Base-by-base conservation (phyloP, 2,329 filamentous ascomycete species). In the Verticillium alfalfae region DNA sequence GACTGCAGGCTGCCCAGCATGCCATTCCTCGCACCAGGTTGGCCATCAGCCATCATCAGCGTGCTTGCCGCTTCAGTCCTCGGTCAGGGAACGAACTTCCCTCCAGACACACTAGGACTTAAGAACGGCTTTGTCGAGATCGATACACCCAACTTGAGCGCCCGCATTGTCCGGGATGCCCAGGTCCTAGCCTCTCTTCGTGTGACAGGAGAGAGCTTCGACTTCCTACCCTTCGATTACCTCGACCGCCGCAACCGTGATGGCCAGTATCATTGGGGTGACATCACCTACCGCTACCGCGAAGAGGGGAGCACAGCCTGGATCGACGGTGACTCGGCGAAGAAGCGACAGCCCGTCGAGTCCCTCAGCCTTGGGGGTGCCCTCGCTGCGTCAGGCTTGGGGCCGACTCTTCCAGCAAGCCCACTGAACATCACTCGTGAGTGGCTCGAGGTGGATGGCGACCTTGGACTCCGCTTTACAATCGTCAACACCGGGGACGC, bases 241-340 rank as follows among this genome's bases (percentile, higher is more conserved):
- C 74, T 86, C 3, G 62, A 75, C 0, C 70, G 72, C 16, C 76
- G 84, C 8, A 77, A 80, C 12, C 74, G 75, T 13, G 79, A 84
- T 62, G 79, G 79, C 3, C 80, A 85, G 63, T 85, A 87, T 63
- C 84, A 87, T 67, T 81, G 81, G 66, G 84, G 84, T 4, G 84
- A 87, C 56, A 73, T 87, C 45, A 85, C 82, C 0, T 76, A 82
- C 55, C 79, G 83, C 13, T 87, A 84, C 67, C 81, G 83, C n/a
- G 65, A 71, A 2, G 69, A 69, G 1, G 75, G 73, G 5, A 60
- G 62, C 13, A 69, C 64, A 1, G 58, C 66, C 2, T 87, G 84
- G 84, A 76, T 72, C 2, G 70, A 73, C 12, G 76, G 75, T 12
- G 77, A 85, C 65, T 81, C 83, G 4, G 76, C 83, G 0, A 66